These are phyloP conservation scores for Pyricularia pennisetigena DNA, from an alignment of 2,329 filamentous ascomycete species.

Conservation along the genomic window DNA sequence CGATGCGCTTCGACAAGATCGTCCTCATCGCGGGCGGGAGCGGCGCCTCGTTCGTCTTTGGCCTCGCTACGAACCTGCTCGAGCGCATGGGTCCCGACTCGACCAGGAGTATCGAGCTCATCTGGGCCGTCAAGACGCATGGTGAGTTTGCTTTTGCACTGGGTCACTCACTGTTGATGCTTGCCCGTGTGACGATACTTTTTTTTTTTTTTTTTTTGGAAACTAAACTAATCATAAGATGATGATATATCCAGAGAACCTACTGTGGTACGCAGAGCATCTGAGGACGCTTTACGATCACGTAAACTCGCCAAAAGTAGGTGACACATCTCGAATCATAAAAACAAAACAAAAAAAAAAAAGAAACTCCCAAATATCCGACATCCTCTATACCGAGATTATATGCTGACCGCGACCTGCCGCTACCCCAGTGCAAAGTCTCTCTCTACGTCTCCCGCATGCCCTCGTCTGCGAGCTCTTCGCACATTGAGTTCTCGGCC, in stretches of 20 bases:
- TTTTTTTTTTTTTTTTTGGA: not conserved
- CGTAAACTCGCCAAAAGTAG: conserved; percentile 21
- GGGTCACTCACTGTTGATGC: too few species aligned
- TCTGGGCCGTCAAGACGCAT: conserved; percentile 37
- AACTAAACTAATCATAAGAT: not conserved
- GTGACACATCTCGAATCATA: not conserved
- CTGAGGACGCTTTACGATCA: conserved; percentile 27
- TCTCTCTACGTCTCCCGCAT: conserved; percentile 26
- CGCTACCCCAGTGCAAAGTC: conserved; percentile 13
- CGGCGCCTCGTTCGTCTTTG: conserved; percentile 49
- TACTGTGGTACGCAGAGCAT: conserved; percentile 28
- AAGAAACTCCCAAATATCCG: too few species aligned
- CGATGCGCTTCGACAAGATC: conserved; percentile 41
- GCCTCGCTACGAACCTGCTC: conserved; percentile 34
- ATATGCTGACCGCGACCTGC: conserved; percentile 11
- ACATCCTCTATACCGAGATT: too few species aligned
- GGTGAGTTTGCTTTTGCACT: conserved; percentile 23
- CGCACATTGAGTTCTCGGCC: conserved; percentile 5
- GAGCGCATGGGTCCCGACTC: conserved; percentile 27
- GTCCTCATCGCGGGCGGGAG: conserved; percentile 52
- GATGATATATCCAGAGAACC: conserved; percentile 14
- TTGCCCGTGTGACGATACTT: not conserved
- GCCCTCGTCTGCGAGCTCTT: conserved; percentile 6
- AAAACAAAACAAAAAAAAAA: too few species aligned
- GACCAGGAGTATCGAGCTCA: conserved; percentile 31